A percentile compares a stretch with the other conserved stretches of the same genome.
Evolutionary conservation across 2,329 filamentous ascomycete species (phyloP).

Genomic region (Leptographium galeiforme): DNA sequence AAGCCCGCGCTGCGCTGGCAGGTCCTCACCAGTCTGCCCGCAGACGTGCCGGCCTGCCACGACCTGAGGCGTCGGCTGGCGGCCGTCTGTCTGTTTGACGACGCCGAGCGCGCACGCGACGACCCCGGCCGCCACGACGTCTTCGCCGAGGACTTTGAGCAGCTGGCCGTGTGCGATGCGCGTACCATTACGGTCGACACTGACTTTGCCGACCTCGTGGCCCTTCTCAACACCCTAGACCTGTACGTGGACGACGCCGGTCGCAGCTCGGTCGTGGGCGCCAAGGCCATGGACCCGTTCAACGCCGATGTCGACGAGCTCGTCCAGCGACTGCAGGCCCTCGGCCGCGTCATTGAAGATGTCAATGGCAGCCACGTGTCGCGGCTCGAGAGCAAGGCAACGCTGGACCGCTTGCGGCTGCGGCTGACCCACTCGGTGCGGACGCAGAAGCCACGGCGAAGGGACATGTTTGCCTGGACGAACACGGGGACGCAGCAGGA

Average conservation of each 20-base stretch:
- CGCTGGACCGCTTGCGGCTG: constrained; percentile 60
- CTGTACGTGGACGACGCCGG: constrained; percentile 51
- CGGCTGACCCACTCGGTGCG: constrained; percentile 59
- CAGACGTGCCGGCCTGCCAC: constrained; percentile 33
- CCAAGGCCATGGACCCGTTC: constrained; percentile 32
- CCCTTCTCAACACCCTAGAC: constrained; percentile 56
- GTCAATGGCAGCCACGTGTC: constrained; percentile 59
- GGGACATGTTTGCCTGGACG: constrained; percentile 26
- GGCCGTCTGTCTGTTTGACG: constrained; percentile 45
- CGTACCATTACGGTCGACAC: constrained; percentile 42
- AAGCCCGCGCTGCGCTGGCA: constrained; percentile 40
- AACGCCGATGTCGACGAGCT: constrained; percentile 60
- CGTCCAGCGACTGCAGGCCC: constrained; percentile 40
- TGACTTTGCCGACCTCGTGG: constrained; percentile 55
- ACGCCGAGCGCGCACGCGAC: constrained; percentile 26
- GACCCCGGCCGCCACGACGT: constrained; percentile 27
- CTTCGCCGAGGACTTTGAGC: constrained; percentile 30
- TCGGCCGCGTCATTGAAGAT: constrained; percentile 55
- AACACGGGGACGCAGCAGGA: constrained; percentile 5
- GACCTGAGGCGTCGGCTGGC: constrained; percentile 55
- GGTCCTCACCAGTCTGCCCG: constrained; percentile 45
- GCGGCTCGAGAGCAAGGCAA: constrained; percentile 64
- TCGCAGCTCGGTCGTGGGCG: constrained; percentile 9
- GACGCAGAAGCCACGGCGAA: constrained; percentile 43
- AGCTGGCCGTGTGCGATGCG: constrained; percentile 1